These are phyloP conservation scores for Neurospora sp. DNA, from an alignment of 2,329 filamentous ascomycete genomes.

Conservation along the genomic window DNA sequence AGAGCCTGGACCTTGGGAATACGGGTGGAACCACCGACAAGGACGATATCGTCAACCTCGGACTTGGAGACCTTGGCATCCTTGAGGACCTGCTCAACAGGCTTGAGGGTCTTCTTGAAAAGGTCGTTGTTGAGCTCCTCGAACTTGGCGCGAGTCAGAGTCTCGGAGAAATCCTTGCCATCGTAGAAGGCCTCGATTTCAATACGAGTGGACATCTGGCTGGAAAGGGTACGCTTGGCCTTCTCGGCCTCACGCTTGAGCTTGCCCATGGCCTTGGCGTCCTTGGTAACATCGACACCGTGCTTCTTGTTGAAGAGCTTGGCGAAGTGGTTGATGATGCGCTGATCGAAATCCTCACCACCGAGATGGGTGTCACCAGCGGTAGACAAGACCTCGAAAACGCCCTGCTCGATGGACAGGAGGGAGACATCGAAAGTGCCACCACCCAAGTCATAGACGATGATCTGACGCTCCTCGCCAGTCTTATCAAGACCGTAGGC, in stretches of 20 bases:
- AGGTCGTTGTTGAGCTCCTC: conserved; percentile 98
- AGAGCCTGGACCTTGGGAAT: conserved; percentile 95
- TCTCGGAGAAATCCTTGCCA: conserved; percentile 97
- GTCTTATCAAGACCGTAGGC: conserved; percentile 90
- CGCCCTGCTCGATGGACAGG: conserved; percentile 81
- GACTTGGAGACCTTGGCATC: conserved; percentile 95
- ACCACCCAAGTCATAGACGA: conserved; percentile 90
- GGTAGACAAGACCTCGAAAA: conserved; percentile 90
- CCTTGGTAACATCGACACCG: conserved; percentile 84
- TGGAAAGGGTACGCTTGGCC: conserved; percentile 97
- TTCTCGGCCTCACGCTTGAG: conserved; percentile 99
- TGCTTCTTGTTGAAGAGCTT: conserved; percentile 99
- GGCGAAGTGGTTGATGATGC: conserved; percentile 90
- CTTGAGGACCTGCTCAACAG: conserved; percentile 96
- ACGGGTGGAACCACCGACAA: conserved; percentile 97
- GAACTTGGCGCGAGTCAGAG: conserved; percentile 95
- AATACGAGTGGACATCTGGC: conserved; percentile 87
- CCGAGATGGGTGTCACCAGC: conserved; percentile 95
- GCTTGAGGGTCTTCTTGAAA: conserved; percentile 99
- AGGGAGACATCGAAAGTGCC: conserved; percentile 93
- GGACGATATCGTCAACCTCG: conserved; percentile 91
- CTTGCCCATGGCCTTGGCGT: conserved; percentile 98
- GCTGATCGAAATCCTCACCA: conserved; percentile 98
- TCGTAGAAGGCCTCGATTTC: conserved; percentile 98
- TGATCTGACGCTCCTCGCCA: conserved; percentile 74